Base-by-base conservation (phyloP, 257 asterid genomes). In the Cordia subcordata region DNA sequence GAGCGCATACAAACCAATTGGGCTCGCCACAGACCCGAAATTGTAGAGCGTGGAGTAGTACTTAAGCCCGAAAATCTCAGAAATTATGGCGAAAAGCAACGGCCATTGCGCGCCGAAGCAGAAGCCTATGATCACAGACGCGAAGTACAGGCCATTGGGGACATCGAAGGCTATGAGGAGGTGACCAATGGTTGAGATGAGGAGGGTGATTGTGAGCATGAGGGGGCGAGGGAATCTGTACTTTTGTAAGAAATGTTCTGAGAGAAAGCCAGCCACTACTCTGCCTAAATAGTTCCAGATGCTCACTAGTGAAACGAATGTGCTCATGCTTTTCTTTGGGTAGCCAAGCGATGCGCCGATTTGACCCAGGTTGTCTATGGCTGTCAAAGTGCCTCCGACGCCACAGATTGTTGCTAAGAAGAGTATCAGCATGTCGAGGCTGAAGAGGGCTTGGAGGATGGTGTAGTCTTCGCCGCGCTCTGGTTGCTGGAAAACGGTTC, bases 21-120 rank as follows among this genome's bases (percentile, higher is more conserved):
- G 95, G 74, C 94, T 85, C 27, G 94, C 94, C 59, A 81, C 92
- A 1, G 96, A 54, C 53, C 94, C 94, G 53, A 87, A 87, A 21
- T 87, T 87, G 63, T 85, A 82, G 17, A 87, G 44, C 8, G 94
- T 87, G 13, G 96, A 87, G 77, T 85, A 87, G 57, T 87, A 87
- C 18, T 85, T 87, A 0, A 87, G 81, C 44, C 96, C 96, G 50
- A 87, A 87, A 0, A 87, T 78, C 72, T 87, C 96, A 0, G 96
- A 87, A 2, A 87, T 87, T 16, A 87, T 82, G 42, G 96, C 94
- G 54, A 82, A 87, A 0, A 87, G 82, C 47, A 87, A 38, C 13
- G 96, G 96, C 94, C 94, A 85, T 63, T 87, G 96, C 0, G 96
- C 96, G 0, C 96, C 96, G 65, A 87, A 87, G 53, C 96, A 87